These are phyloP conservation scores for Fusarium sororula DNA, from an alignment of 2,329 filamentous ascomycete genomes.

Conservation along the genomic window DNA sequence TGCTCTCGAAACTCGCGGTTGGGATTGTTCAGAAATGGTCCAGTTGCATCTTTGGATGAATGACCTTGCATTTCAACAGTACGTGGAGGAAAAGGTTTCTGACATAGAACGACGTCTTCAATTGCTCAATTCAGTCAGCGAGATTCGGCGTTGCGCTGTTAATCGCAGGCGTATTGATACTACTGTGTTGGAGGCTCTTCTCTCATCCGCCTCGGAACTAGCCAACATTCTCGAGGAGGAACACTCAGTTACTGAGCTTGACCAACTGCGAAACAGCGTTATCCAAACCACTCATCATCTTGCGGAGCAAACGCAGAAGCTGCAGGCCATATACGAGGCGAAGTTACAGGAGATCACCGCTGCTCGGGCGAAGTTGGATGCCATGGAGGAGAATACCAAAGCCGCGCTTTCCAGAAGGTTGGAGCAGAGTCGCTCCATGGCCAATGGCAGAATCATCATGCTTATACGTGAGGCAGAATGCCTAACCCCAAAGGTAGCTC, in stretches of 20 bases:
- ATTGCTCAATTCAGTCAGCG: accelerated
- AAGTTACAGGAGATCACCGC: neutral
- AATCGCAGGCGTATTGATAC: neutral
- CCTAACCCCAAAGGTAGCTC: neutral
- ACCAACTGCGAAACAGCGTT: accelerated
- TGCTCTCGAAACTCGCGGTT: neutral
- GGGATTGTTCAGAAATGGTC: neutral
- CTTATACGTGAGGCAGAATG: neutral
- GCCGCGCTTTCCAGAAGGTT: neutral
- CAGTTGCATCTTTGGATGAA: neutral
- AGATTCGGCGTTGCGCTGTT: neutral
- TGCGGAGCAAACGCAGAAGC: accelerated
- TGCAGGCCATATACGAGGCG: accelerated
- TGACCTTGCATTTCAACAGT: accelerated
- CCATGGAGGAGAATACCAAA: neutral
- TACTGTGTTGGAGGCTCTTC: accelerated
- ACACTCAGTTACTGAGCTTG: accelerated
- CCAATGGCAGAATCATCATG: neutral
- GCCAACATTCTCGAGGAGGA: accelerated
- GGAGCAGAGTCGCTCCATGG: neutral
- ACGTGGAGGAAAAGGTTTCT: accelerated
- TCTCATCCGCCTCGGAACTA: neutral
- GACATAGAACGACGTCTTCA: accelerated
- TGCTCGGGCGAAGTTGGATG: neutral
- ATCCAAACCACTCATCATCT: accelerated